phyloP scores from a whole-genome alignment of 2,329 filamentous ascomycete genomes.

The Calonectria hongkongensis region DNA sequence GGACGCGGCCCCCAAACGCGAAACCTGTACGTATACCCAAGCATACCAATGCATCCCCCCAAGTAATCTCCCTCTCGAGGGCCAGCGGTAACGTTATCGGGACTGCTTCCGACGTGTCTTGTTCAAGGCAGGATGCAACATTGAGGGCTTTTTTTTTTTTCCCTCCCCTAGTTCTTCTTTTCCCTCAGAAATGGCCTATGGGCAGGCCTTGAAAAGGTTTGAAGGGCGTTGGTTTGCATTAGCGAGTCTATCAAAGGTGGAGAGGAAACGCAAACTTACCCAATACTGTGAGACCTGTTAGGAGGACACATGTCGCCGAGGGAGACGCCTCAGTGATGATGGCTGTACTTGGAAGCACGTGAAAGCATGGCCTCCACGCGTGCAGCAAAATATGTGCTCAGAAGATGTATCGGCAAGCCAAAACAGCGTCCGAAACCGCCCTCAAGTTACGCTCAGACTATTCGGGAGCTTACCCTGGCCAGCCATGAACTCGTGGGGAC shows the following conservation, averaged over 20 bases:
- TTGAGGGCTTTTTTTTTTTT: not conserved
- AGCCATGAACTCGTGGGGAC: constrained; percentile 11
- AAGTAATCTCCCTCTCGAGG: not conserved
- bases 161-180: no score
- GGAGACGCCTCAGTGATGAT: not conserved
- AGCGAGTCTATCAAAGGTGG: not conserved
- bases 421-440: not conserved
- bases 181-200: not conserved
- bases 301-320: constrained; percentile 7
- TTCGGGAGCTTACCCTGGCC: not conserved
- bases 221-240: constrained; percentile 17
- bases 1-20: not conserved
- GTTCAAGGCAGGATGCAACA: not conserved
- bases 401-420: not conserved
- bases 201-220: constrained; percentile 4
- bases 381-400: not conserved
- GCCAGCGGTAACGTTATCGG: not conserved
- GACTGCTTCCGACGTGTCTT: not conserved
- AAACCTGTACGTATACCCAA: not conserved
- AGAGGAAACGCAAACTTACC: constrained; percentile 13
- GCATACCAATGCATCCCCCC: not conserved
- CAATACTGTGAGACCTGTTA: not conserved
- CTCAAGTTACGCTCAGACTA: not conserved
- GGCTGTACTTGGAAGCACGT: not conserved
- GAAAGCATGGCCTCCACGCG: not conserved